These are phyloP conservation scores for Neonectria hederae DNA, from an alignment of 2,329 filamentous ascomycete genomes.

Conservation along the genomic window DNA sequence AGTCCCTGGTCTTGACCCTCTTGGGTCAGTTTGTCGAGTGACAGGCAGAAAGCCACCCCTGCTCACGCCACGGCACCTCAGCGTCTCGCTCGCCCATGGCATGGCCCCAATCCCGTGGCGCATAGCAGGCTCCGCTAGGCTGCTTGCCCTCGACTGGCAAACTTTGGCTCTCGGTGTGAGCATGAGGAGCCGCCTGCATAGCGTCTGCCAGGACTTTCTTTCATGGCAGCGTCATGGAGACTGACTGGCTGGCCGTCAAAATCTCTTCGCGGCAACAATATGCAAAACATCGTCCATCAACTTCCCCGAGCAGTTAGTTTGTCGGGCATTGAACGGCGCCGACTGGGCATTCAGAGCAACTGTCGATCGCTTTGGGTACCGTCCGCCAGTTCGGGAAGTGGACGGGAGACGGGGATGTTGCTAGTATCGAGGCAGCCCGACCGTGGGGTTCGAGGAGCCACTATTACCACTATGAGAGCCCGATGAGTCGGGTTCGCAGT, in stretches of 20 bases:
- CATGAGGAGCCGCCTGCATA: constrained; percentile 5
- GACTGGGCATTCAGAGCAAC: constrained; percentile 23
- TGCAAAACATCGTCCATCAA: neutral
- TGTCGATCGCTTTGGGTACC: constrained; percentile 22
- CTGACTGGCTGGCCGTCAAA: neutral
- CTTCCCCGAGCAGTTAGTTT: constrained; percentile 27
- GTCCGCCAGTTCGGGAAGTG: constrained; percentile 1
- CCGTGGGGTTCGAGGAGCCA: constrained; percentile 22
- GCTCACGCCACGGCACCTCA: constrained; percentile 30
- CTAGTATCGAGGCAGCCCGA: constrained; percentile 28
- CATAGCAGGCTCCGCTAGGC: neutral
- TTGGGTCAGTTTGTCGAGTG: constrained; percentile 30
- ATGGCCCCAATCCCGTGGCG: neutral
- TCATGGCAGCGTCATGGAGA: neutral
- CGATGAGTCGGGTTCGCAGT: constrained; percentile 23
- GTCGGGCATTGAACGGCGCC: constrained; percentile 34
- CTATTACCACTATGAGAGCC: constrained; percentile 29
- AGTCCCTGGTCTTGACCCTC: neutral
- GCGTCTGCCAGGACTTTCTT: neutral
- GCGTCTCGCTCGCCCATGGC: constrained; percentile 24
- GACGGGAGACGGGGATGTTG: constrained; percentile 22
- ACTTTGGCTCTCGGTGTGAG: constrained; percentile 7
- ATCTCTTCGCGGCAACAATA: neutral
- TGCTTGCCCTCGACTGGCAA: neutral
- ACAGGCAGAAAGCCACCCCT: constrained; percentile 30